A percentile compares a stretch with the other conserved stretches of the same genome.
Conservation (phyloP, 2,329 filamentous ascomycete species). For the Fusarium armeniacum region DNA sequence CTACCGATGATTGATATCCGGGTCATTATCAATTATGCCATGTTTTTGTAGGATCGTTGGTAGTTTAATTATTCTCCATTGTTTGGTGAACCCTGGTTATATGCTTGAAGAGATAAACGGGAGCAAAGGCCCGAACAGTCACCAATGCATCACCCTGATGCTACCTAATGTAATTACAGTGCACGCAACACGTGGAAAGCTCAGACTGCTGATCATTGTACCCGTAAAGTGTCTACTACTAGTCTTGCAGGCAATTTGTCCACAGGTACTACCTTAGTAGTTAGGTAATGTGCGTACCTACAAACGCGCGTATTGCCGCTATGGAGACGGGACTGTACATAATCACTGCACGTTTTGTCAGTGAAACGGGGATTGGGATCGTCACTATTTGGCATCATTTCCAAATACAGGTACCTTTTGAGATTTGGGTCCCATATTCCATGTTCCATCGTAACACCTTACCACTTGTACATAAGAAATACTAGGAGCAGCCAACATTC, state of each 20-base stretch:
- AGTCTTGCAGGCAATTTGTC: no score
- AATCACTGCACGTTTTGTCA: not conserved
- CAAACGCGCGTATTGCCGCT: not conserved
- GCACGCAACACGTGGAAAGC: conserved; percentile 26
- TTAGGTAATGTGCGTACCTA: no score
- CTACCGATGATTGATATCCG: not conserved
- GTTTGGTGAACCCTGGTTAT: conserved; percentile 5
- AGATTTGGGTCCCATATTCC: conserved; percentile 12
- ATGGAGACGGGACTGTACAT: not conserved
- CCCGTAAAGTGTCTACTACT: not conserved
- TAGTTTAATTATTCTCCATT: conserved; percentile 6
- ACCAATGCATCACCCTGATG: conserved; percentile 1
- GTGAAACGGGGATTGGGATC: conserved; percentile 18
- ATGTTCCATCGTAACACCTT: conserved; percentile 20
- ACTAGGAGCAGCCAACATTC: conserved; percentile 41
- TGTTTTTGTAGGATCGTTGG: not conserved
- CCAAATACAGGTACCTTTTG: conserved; percentile 23
- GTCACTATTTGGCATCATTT: conserved; percentile 26
- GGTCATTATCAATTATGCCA: conserved; percentile 1
- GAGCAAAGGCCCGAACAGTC: conserved; percentile 1
- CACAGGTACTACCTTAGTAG: no score
- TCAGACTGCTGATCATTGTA: conserved; percentile 33
- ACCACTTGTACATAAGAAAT: not conserved
- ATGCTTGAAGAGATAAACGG: conserved; percentile 1
- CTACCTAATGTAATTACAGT: not conserved